Base-by-base conservation (phyloP, 192 early-diverging fungal genomes). In the Backusella liffmaniae region DNA sequence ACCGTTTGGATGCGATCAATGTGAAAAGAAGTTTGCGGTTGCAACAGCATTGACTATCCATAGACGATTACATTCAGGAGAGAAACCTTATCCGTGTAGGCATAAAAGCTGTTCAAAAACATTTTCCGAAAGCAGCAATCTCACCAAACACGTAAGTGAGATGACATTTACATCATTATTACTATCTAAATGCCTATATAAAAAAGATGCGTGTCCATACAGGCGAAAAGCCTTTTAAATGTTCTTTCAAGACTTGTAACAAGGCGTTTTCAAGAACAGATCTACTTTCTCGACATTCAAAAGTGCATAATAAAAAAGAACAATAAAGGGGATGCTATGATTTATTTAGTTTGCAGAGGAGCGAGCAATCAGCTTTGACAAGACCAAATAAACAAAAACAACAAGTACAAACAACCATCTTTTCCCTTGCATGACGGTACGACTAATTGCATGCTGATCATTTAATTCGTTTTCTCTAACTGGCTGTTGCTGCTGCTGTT, bases 31-130 rank as follows among this genome's bases (percentile, higher is more conserved):
- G 72, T 93, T 92, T 80, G 88, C 92, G 0, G 89, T 92, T 62
- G 88, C 91, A 7, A 87, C 88, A 23, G 89, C 91, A 7, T 73
- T 94, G 72, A 92, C 91, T 3, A 92, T 92, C 66, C 92, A 94
- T 74, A 78, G 83, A 10, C 82, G 92, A 65, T 87, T 91, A 8
- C 92, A 94, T 68, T 88, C 92, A 10, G 87, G 88, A 23, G 88
- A 88, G 66, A 86, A 83, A 35, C 88, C 88, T 4, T 89, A 87
- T 69, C 73, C 70, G 16, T 89, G 88, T 65, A 87, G 84, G 66
- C 82, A 80, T 73, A 82, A 87, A 42, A 87, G 83, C 21, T 89
- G 88, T 68, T 77, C 79, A 26, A 89, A 86, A 41, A 80, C 80
- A 73, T 89, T 89, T 82, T 82, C 87, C 41, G 88, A 89, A 62